Evolutionary conservation across 768 basidiomycete species (phyloP).

Genomic region (Gloeopeniophorella convolvens): DNA sequence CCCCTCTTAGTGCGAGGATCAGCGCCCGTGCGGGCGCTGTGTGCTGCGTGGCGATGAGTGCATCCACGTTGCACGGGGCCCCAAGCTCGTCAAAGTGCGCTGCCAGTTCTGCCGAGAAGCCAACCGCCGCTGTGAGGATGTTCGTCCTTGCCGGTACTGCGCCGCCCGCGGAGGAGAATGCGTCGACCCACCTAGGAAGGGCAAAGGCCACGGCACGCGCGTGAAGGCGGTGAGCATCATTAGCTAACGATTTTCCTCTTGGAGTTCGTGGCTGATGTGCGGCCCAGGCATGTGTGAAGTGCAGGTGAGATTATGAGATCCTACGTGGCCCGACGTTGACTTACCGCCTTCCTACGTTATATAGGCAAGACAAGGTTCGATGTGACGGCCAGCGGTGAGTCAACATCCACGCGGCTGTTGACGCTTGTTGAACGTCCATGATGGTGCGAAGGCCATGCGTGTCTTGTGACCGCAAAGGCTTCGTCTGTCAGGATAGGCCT

Average conservation of each 20-base stretch:
- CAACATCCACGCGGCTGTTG: background rate
- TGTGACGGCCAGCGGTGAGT: constrained; percentile 20
- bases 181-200: constrained; percentile 42
- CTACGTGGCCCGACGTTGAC: background rate
- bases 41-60: constrained; percentile 48
- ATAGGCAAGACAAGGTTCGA: constrained; percentile 21
- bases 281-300: constrained; percentile 23
- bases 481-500: constrained; percentile 10
- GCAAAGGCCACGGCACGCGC: constrained; percentile 49
- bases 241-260: background rate
- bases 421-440: background rate
- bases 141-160: constrained; percentile 49
- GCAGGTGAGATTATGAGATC: constrained; percentile 14
- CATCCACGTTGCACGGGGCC: constrained; percentile 47
- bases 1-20: constrained; percentile 47
- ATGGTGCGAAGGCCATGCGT: constrained; percentile 9
- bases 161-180: constrained; percentile 42
- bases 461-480: constrained; percentile 12
- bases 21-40: constrained; percentile 57
- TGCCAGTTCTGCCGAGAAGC: constrained; percentile 52
- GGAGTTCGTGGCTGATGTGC: background rate
- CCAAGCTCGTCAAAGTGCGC: constrained; percentile 52
- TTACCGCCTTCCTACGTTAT: background rate
- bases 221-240: constrained; percentile 48
- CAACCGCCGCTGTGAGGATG: constrained; percentile 54